Evolutionary conservation across 768 basidiomycete genomes (phyloP), one percentile per base, ranked within the genome.

Genomic region (Phylloporus sp.): DNA sequence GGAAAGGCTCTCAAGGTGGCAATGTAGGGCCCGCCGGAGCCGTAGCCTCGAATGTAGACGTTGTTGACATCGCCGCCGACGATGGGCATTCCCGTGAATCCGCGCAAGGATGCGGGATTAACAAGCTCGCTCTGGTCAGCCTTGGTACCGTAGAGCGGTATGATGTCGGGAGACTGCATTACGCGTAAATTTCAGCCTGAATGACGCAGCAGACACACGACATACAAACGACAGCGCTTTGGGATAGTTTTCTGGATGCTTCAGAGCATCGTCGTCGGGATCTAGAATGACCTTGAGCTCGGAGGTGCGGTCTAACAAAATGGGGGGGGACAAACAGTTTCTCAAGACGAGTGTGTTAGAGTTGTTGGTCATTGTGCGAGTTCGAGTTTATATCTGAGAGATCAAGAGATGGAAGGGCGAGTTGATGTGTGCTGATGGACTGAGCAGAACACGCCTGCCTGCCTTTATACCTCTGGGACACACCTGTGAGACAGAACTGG

Each of bases 1-100:
- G 48, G 48, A 4, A 49, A 15, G n/a, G 13, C 47, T 29, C 41
- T 48, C 35, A 48, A 37, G 15, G 42, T 17, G 13, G 37, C 48
- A 21, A 41, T 15, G 11, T 48, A n/a, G n/a, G n/a, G n/a, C 3
- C 29, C 47, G 17, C 47, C 35, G 3, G 41, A 43, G 23, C 41
- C 47, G 21, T 43, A 8, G 24, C 38, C 48, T 2, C 48, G 48
- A 26, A 49, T 29, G 33, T 45, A 49, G 32, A 49, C 43, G 10
- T 45, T 22, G 38, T 45, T 40, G 26, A 35, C 36, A 14, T 48
- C 47, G 2, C 47, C 47, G 11, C 47, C 41, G 8, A 48, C 41
- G 20, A 48, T 38, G 14, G 47, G 47, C 47, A 48, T 48, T 8
- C 41, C 47, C 3, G 31, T 27, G 23, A 42, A 48, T 11, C 41